A percentile compares a stretch with the other conserved stretches of the same genome.
These are phyloP conservation scores for Aspergillus mulundensis DNA, from an alignment of 495 filamentous ascomycete genomes.

Conservation along the genomic window DNA sequence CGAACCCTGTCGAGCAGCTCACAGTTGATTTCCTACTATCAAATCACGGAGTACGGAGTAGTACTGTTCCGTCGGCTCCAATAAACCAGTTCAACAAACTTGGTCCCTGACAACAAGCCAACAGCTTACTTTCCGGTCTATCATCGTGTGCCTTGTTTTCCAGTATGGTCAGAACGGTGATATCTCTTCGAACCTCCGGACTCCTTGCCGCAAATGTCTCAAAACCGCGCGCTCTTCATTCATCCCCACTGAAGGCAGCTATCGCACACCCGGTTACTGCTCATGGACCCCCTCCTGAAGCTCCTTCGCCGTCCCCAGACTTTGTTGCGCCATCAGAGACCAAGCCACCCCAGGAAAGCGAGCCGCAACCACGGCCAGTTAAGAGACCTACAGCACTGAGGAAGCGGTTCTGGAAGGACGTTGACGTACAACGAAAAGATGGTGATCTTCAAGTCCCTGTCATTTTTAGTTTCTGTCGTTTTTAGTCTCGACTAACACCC, in stretches of 20 bases:
- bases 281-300: constrained; percentile 77
- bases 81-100: too few relatives aligned
- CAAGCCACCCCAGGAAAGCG: constrained; percentile 43
- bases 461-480: too few relatives aligned
- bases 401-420: constrained; percentile 83
- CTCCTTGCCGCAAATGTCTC: constrained; percentile 21
- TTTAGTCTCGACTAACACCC: too few relatives aligned
- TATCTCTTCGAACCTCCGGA: constrained; percentile 24
- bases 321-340: too few relatives aligned
- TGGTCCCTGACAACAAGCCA: too few relatives aligned
- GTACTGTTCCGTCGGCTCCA: too few relatives aligned
- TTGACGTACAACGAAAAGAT: constrained; percentile 53
- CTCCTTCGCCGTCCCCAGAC: constrained; percentile 59
- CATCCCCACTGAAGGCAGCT: constrained; percentile 46
- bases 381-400: constrained; percentile 47
- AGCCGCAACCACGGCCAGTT: constrained; percentile 23
- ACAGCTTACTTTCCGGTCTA: too few relatives aligned
- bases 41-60: too few relatives aligned
- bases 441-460: constrained; percentile 51
- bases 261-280: constrained; percentile 67
- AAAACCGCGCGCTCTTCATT: constrained; percentile 46
- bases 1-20: too few relatives aligned
- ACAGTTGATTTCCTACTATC: too few relatives aligned
- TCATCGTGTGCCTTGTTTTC: neutral
- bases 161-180: constrained; percentile 13